Percentiles rank a stretch among this genome's conserved stretches.
phyloP scores from a whole-genome alignment of 192 early-diverging fungal species.

The Coemansia biformis region DNA sequence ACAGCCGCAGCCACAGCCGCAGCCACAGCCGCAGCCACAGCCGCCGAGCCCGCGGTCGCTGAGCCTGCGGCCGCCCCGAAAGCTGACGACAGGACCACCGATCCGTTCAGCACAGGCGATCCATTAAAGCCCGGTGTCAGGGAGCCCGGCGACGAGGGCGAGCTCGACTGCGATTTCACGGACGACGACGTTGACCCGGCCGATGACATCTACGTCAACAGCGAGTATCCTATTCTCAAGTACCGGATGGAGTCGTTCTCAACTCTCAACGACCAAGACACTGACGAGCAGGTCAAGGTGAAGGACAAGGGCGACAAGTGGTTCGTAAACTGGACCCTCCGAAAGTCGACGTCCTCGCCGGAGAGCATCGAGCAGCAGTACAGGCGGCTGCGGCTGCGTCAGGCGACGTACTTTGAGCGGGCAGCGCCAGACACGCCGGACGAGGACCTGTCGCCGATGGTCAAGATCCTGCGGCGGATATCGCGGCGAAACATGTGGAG shows the following conservation, averaged over 20 bases:
- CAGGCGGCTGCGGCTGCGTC: conserved; percentile 20
- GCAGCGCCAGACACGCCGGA: conserved; percentile 37
- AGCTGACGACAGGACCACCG: too few relatives aligned
- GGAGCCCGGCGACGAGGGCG: conserved; percentile 1
- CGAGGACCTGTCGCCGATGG: conserved; percentile 32
- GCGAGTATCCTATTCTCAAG: conserved; percentile 26
- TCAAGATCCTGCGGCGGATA: conserved; percentile 36
- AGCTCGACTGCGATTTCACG: conserved; percentile 6
- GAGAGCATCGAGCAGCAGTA: conserved; percentile 9
- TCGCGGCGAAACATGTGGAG: conserved; percentile 37
- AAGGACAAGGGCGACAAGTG: conserved; percentile 28
- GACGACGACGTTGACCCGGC: conserved; percentile 22
- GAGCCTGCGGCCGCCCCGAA: too few relatives aligned
- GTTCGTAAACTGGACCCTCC: conserved; percentile 36
- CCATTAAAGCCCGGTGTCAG: conserved; percentile 11
- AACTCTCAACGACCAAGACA: conserved; percentile 37
- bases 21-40: too few relatives aligned
- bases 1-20: too few relatives aligned
- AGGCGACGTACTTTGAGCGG: conserved; percentile 48
- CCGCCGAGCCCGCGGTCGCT: too few relatives aligned
- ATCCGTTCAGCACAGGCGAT: conserved; percentile 19
- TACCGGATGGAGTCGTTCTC: conserved; percentile 44
- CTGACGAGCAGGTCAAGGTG: conserved; percentile 31
- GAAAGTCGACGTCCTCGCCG: conserved; percentile 12
- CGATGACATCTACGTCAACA: conserved; percentile 42